phyloP scores from a whole-genome alignment of 225 moss, liverwort and hornwort species.

The Bryoerythrophyllum caledonicum region DNA sequence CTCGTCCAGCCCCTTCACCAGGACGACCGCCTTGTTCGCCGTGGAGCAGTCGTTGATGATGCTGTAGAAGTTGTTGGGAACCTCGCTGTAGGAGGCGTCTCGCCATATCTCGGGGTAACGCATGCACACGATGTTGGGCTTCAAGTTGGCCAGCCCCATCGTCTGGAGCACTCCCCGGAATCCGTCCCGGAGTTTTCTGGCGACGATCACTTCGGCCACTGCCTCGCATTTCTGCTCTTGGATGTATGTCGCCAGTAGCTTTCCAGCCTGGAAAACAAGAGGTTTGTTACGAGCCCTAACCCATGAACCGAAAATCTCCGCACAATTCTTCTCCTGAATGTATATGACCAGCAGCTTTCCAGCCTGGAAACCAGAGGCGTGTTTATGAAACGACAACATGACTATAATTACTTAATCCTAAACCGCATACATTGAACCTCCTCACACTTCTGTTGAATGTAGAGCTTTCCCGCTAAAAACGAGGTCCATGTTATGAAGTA shows the following conservation, averaged over 20 bases:
- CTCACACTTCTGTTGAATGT: no score
- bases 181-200: constrained; percentile 79
- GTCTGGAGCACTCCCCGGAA: constrained; percentile 94
- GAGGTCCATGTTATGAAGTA: no score
- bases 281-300: no score
- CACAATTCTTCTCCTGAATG: constrained; percentile 96
- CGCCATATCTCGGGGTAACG: constrained; percentile 98
- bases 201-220: constrained; percentile 94
- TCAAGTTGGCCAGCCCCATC: constrained; percentile 96
- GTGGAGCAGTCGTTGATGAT: constrained; percentile 98
- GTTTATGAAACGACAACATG: no score
- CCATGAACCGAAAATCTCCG: no score
- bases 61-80: constrained; percentile 84
- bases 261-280: constrained; percentile 55
- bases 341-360: constrained; percentile 76
- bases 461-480: no score
- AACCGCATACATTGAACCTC: no score
- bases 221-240: constrained; percentile 99
- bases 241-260: constrained; percentile 81
- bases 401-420: no score
- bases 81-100: constrained; percentile 65
- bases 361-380: constrained; percentile 53
- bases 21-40: constrained; percentile 96
- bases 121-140: constrained; percentile 99
- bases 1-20: constrained; percentile 99